Conservation (phyloP, 2,329 filamentous ascomycete species). For the Diaporthe sp. region DNA sequence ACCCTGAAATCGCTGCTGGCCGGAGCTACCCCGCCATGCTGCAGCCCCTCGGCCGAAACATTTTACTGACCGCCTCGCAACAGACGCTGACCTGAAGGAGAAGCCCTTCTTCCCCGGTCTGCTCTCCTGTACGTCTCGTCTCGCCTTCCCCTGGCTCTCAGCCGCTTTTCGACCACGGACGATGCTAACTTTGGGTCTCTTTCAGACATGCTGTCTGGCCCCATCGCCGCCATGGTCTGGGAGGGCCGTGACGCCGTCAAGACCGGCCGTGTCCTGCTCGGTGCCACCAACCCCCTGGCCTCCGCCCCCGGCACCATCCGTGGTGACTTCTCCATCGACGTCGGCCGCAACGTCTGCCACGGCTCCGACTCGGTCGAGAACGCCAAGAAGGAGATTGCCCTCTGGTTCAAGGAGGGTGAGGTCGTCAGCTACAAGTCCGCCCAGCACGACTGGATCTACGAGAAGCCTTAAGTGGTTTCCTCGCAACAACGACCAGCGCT, state of each 20-base stretch:
- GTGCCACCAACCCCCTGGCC: constrained; percentile 97
- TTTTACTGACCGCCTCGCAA: constrained; percentile 43
- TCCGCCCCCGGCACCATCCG: constrained; percentile 98
- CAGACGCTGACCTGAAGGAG: constrained; percentile 85
- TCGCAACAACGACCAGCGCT: neutral
- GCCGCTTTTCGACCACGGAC: neutral
- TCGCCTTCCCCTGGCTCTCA: neutral
- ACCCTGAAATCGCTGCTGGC: constrained; percentile 11
- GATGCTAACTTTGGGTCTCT: constrained; percentile 35
- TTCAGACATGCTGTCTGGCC: constrained; percentile 94
- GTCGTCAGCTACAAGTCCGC: constrained; percentile 85
- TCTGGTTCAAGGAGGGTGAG: constrained; percentile 96
- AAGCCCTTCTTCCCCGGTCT: constrained; percentile 99
- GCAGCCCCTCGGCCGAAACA: constrained; percentile 10
- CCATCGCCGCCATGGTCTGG: constrained; percentile 99
- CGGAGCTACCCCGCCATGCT: constrained; percentile 34
- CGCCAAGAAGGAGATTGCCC: constrained; percentile 99
- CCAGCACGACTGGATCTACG: constrained; percentile 95
- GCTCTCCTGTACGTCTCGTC: constrained; percentile 84
- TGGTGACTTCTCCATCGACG: constrained; percentile 84
- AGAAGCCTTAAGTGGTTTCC: constrained; percentile 71
- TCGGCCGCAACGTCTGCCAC: constrained; percentile 74
- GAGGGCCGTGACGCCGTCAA: constrained; percentile 99
- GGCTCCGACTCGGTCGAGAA: constrained; percentile 98
- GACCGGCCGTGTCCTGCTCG: constrained; percentile 94